Percentiles rank a stretch among this genome's conserved stretches.
These are phyloP conservation scores for Colletotrichum sp. DNA, from an alignment of 2,329 filamentous ascomycete species.

Conservation along the genomic window DNA sequence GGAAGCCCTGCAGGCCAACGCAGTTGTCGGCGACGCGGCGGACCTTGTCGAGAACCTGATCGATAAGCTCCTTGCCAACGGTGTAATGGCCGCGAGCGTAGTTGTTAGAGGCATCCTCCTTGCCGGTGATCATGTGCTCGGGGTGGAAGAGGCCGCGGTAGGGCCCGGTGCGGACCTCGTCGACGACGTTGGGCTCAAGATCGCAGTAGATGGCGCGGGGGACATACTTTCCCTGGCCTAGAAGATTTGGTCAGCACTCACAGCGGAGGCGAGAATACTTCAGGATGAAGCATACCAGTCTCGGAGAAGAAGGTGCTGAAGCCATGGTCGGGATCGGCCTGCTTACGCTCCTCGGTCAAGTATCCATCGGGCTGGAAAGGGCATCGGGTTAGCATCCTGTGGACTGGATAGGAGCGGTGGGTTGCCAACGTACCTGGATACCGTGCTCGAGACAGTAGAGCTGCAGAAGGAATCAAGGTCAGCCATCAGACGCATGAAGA, in stretches of 20 bases:
- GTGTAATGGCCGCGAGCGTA: conserved; percentile 99
- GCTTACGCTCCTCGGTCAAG: conserved; percentile 97
- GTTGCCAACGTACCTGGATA: conserved; percentile 78
- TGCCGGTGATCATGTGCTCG: conserved; percentile 99
- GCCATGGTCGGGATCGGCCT: conserved; percentile 88
- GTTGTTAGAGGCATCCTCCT: conserved; percentile 99
- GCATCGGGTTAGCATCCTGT: background rate
- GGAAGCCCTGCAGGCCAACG: conserved; percentile 96
- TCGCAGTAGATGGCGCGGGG: conserved; percentile 99
- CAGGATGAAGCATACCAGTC: conserved; percentile 71
- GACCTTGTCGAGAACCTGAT: conserved; percentile 97
- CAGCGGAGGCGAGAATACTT: background rate
- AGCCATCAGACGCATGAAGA: background rate
- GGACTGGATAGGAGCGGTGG: background rate
- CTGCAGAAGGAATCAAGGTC: conserved; percentile 52
- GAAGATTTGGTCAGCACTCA: conserved; percentile 9
- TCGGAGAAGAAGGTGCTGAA: conserved; percentile 99
- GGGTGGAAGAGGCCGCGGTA: conserved; percentile 99
- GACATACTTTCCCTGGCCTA: conserved; percentile 98
- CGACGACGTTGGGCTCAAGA: conserved; percentile 99
- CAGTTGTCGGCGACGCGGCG: conserved; percentile 98
- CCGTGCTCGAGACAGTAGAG: conserved; percentile 99
- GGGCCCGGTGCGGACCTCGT: conserved; percentile 96
- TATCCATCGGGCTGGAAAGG: conserved; percentile 87
- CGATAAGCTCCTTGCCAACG: conserved; percentile 98